Conservation (phyloP, 257 asterid species). For the Penstemon davidsonii region DNA sequence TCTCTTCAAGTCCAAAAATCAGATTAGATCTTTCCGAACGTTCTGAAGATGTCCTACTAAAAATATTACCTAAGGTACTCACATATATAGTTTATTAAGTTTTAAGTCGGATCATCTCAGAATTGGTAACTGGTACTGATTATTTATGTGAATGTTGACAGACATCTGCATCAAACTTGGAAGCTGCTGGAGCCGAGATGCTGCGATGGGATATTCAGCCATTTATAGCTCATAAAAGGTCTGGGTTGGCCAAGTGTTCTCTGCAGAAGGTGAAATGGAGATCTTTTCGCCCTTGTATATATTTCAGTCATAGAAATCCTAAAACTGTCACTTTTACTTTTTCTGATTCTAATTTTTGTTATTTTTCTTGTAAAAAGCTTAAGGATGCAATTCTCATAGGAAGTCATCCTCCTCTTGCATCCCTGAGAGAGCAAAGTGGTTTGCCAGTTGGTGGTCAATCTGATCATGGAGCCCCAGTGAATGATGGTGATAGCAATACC, state of each 20-base stretch:
- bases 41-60: slow-evolving; percentile 48
- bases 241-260: slow-evolving; percentile 30
- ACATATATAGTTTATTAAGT: not conserved
- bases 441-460: slow-evolving; percentile 35
- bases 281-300: slow-evolving; percentile 8
- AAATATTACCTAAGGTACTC: slow-evolving; percentile 36
- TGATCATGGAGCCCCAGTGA: slow-evolving; percentile 24
- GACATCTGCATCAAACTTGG: slow-evolving; percentile 38
- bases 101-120: too few relatives aligned
- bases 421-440: slow-evolving; percentile 60
- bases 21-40: slow-evolving; percentile 35
- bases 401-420: slow-evolving; percentile 41
- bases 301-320: not conserved
- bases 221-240: slow-evolving; percentile 50
- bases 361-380: slow-evolving; percentile 39
- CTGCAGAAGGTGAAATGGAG: slow-evolving; percentile 45
- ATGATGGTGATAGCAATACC: slow-evolving; percentile 29
- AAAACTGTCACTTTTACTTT: not conserved
- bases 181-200: slow-evolving; percentile 40
- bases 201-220: slow-evolving; percentile 57
- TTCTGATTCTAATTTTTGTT: slow-evolving; percentile 23
- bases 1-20: slow-evolving; percentile 25
- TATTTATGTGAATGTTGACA: slow-evolving; percentile 28
- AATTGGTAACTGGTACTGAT: not conserved
- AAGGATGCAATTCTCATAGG: slow-evolving; percentile 52